phyloP scores from a whole-genome alignment of 768 basidiomycete genomes.

The Boletus huronensis region DNA sequence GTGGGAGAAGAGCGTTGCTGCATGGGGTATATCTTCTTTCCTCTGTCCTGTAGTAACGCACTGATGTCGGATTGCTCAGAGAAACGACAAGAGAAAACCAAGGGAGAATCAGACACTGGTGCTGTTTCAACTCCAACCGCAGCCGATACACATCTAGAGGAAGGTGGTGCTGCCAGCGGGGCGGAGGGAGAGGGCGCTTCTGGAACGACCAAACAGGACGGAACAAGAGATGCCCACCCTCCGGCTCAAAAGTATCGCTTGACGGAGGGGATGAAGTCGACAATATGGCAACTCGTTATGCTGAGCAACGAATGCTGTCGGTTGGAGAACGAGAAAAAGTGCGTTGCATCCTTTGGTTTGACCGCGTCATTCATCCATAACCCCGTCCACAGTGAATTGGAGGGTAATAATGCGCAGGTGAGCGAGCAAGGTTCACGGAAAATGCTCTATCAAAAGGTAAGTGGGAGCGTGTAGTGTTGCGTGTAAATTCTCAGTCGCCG shows the following conservation, averaged over 20 bases:
- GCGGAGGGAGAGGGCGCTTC: slow-evolving; percentile 25
- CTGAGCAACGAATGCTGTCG: slow-evolving; percentile 82
- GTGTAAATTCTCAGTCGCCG: not conserved
- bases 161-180: slow-evolving; percentile 27
- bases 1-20: slow-evolving; percentile 64
- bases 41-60: not conserved
- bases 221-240: slow-evolving; percentile 46
- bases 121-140: slow-evolving; percentile 30
- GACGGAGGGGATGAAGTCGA: slow-evolving; percentile 76
- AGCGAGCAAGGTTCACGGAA: slow-evolving; percentile 83
- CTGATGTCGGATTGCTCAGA: slow-evolving; percentile 30
- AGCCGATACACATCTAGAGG: slow-evolving; percentile 30
- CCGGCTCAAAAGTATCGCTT: slow-evolving; percentile 75
- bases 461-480: slow-evolving; percentile 1
- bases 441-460: slow-evolving; percentile 72
- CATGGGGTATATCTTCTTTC: slow-evolving; percentile 55
- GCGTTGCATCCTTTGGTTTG: not conserved
- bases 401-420: slow-evolving; percentile 65
- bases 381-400: slow-evolving; percentile 42
- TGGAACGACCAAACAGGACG: slow-evolving; percentile 25
- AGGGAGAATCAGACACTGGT: slow-evolving; percentile 33
- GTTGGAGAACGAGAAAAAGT: slow-evolving; percentile 64
- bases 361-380: not conserved
- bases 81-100: slow-evolving; percentile 55
- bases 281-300: slow-evolving; percentile 77